Conservation (phyloP, 176 grass and related monocot species). For the Triticum urartu region DNA sequence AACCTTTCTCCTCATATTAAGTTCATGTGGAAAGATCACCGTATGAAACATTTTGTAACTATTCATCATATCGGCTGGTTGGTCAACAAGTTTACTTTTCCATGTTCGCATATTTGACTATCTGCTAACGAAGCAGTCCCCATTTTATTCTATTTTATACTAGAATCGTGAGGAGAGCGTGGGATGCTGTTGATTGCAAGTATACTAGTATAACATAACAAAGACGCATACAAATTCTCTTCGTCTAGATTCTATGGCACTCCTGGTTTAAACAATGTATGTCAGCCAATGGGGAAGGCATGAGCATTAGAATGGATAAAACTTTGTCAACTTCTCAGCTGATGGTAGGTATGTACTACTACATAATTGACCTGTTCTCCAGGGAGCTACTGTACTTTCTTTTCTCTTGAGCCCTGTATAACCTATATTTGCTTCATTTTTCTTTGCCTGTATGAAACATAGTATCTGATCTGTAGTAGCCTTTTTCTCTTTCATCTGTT, state of each 20-base stretch:
- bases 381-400: background rate
- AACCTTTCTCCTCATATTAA: background rate
- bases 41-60: background rate
- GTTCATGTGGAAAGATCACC: slow-evolving; percentile 8
- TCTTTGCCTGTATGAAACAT: background rate
- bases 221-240: background rate
- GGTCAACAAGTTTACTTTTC: slow-evolving; percentile 40
- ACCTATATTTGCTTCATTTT: background rate
- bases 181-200: background rate
- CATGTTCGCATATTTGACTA: slow-evolving; percentile 16
- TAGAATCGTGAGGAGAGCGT: background rate
- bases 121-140: background rate
- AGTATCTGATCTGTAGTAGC: background rate
- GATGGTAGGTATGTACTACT: background rate
- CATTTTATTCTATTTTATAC: background rate
- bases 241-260: background rate
- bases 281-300: background rate
- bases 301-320: slow-evolving; percentile 15
- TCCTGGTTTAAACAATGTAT: background rate
- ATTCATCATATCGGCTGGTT: background rate
- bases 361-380: background rate
- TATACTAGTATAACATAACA: background rate
- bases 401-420: background rate
- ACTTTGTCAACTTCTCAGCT: background rate
- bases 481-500: background rate